Evolutionary conservation across 2,329 filamentous ascomycete species (phyloP), one percentile per base, ranked within the genome.

Genomic region (Botrytis tulipae): DNA sequence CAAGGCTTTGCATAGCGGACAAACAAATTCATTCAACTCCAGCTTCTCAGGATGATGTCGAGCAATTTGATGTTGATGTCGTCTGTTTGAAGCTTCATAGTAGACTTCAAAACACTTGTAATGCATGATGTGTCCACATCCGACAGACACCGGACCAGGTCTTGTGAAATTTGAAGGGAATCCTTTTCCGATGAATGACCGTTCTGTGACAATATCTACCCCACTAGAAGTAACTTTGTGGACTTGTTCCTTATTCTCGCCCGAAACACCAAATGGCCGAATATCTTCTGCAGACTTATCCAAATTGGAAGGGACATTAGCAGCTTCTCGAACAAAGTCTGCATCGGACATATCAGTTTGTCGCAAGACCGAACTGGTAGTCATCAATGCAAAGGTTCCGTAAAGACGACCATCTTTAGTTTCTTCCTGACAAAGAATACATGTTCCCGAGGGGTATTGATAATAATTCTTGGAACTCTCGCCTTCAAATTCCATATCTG

Each of bases 51-150:
- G 96, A 78, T 98, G 96, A 78, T 97, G 93, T 22, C 96, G 89
- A 12, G 96, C 95, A 82, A 99, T 97, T 81, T 99, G 96, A 79
- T 96, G 93, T 32, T 89, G 89, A 80, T 99, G 97, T 57, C 96
- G 89, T 74, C 95, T 88, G 71, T 91, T 87, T 0, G 94, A 97
- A 6, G 95, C 94, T 63, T 93, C 89, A 76, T 93, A 92, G 80
- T 98, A 99, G 59, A 92, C 89, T 79, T 98, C 94, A 80, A 99
- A 99, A 83, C 96, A 99, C 77, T 89, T 90, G 81, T 93, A 98
- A 82, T 99, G 96, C 96, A 99, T 99, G 80, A 99, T 97, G 82
- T 99, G 96, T 4, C 96, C 96, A 82, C 96, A 99, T 16, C 95
- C 94, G 51, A 93, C 93, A 18, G 95, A 93, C 2, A 98, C 92